Evolutionary conservation across 352 stramenopile genomes (phyloP).

Genomic region (Phytophthora palmivora): DNA sequence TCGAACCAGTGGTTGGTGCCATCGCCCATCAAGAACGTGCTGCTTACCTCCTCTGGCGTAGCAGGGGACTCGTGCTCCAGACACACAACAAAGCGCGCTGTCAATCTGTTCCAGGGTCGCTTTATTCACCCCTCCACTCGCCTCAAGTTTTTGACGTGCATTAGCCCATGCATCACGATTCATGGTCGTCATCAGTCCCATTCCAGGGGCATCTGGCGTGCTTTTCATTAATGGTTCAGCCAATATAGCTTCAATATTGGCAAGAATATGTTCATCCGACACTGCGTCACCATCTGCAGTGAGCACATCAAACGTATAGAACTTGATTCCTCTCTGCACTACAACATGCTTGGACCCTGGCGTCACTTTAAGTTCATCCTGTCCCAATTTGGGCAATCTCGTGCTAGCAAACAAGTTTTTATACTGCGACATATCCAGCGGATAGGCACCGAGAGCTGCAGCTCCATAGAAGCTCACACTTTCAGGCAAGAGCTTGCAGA

Average conservation of each 20-base stretch:
- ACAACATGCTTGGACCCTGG: conserved; percentile 79
- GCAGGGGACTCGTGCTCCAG: conserved; percentile 77
- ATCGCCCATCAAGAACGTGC: conserved; percentile 85
- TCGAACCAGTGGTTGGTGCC: conserved; percentile 93
- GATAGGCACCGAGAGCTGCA: conserved; percentile 84
- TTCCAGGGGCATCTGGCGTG: conserved; percentile 48
- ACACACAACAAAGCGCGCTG: conserved; percentile 83
- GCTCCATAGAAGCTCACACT: conserved; percentile 89
- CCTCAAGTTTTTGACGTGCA: conserved; percentile 63
- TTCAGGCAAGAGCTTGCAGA: conserved; percentile 85
- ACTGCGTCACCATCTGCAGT: conserved; percentile 64
- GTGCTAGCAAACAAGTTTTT: conserved; percentile 89
- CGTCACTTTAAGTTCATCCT: conserved; percentile 79
- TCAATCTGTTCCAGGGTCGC: conserved; percentile 84
- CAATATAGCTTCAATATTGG: conserved; percentile 86
- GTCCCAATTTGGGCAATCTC: conserved; percentile 65
- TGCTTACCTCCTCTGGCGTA: conserved; percentile 64
- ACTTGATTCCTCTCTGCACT: conserved; percentile 86
- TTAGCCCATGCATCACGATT: conserved; percentile 86
- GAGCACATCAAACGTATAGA: conserved; percentile 90
- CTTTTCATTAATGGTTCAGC: conserved; percentile 56
- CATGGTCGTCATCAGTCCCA: conserved; percentile 84
- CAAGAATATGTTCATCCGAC: conserved; percentile 81
- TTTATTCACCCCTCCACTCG: conserved; percentile 63
- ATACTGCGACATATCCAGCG: conserved; percentile 94